These are phyloP conservation scores for Candida silvatica DNA, from an alignment of 805 yeast genomes.

Conservation along the genomic window DNA sequence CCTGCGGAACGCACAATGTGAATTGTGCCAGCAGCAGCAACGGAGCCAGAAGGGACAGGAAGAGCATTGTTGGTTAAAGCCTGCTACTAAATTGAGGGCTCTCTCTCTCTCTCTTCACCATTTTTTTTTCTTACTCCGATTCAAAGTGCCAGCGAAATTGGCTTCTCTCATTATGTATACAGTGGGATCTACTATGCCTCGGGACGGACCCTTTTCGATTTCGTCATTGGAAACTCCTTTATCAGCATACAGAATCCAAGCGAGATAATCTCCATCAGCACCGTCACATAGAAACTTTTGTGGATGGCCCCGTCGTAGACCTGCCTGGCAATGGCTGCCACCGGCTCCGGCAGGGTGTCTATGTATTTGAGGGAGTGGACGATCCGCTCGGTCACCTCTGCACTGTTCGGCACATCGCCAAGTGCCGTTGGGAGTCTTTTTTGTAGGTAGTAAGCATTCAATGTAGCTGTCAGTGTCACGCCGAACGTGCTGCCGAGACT, in stretches of 20 bases:
- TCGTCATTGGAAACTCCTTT: conserved; percentile 1
- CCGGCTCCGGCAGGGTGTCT: neutral
- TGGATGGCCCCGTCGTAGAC: neutral
- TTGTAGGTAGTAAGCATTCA: neutral
- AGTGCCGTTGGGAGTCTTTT: conserved; percentile 1
- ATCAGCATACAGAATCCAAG: conserved; percentile 1
- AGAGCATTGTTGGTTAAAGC: too few species aligned
- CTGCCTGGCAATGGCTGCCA: conserved; percentile 1
- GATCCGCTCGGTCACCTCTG: neutral
- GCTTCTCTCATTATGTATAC: too few species aligned
- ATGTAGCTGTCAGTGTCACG: conserved; percentile 10
- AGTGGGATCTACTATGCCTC: too few species aligned
- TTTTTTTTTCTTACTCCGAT: too few species aligned
- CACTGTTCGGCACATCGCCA: neutral
- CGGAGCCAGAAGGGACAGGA: too few species aligned
- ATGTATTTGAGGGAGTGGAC: conserved; percentile 1
- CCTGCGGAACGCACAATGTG: conserved; percentile 18
- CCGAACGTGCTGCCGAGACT: conserved; percentile 35
- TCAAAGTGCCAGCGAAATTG: too few species aligned
- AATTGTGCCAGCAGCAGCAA: neutral
- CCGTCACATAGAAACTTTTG: conserved; percentile 1
- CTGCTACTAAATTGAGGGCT: too few species aligned
- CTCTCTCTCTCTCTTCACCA: too few species aligned
- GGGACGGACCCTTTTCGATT: too few species aligned
- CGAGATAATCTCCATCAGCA: conserved; percentile 1